phyloP scores from a whole-genome alignment of 2,329 filamentous ascomycete species.

The Pestalotiopsis sp. region DNA sequence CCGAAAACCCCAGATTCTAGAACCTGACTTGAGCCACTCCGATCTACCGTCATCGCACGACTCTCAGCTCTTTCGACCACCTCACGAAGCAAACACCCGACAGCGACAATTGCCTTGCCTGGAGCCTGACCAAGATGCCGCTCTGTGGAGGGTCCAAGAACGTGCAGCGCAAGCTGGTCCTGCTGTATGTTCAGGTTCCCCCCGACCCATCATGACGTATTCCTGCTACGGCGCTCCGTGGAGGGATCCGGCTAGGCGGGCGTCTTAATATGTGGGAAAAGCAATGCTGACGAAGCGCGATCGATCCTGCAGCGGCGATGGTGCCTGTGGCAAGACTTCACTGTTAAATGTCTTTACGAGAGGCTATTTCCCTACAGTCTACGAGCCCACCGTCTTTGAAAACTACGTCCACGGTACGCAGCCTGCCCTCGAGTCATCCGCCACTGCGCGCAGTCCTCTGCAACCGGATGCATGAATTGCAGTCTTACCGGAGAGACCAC shows the following conservation, averaged over 20 bases:
- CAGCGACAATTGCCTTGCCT: conserved; percentile 5
- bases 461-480: neutral
- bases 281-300: neutral
- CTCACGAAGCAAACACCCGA: neutral
- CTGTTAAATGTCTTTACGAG: conserved; percentile 97
- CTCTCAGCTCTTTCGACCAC: neutral
- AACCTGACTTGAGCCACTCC: neutral
- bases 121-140: conserved; percentile 33
- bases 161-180: conserved; percentile 93
- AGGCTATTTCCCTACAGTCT: conserved; percentile 98
- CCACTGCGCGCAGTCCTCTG: neutral
- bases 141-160: conserved; percentile 78
- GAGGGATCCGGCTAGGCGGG: neutral
- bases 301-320: conserved; percentile 71
- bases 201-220: conserved; percentile 3
- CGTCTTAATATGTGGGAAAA: neutral
- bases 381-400: conserved; percentile 97
- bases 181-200: conserved; percentile 66
- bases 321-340: conserved; percentile 96
- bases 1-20: neutral
- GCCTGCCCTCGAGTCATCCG: neutral
- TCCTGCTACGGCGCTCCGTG: neutral
- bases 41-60: neutral
- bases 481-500: neutral
- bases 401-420: conserved; percentile 94